Evolutionary conservation across 306 rosid species (phyloP).

Genomic region (Hippophae rhamnoides): DNA sequence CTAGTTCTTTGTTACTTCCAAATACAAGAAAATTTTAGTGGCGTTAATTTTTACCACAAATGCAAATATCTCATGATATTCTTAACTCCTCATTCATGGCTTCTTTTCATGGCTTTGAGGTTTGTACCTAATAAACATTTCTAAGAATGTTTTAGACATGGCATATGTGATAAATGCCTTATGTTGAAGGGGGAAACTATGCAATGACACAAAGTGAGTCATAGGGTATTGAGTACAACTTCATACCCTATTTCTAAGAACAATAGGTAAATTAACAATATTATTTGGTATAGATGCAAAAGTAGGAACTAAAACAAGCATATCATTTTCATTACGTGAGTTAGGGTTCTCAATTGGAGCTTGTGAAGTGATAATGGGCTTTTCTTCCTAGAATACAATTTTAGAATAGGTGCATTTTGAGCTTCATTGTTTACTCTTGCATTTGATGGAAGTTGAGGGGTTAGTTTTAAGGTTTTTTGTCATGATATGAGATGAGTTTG

Average conservation of each 20-base stretch:
- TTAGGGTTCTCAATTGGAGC: neutral
- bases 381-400: neutral
- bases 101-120: neutral
- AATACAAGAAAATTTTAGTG: neutral
- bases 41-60: neutral
- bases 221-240: neutral
- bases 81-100: slow-evolving; percentile 3
- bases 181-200: neutral
- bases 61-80: neutral
- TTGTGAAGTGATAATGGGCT: neutral
- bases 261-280: neutral
- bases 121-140: neutral
- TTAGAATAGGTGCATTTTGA: neutral
- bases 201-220: neutral
- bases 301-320: neutral
- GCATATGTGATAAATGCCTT: neutral
- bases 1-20: neutral
- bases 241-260: neutral
- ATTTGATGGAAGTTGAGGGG: neutral
- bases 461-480: no score
- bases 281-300: neutral
- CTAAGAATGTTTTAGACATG: neutral
- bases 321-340: neutral
- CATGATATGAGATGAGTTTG: no score
- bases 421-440: neutral